Evolutionary conservation across 2,329 filamentous ascomycete species (phyloP), one percentile per base, ranked within the genome.

Genomic region (Ophioceras dolichostomum): DNA sequence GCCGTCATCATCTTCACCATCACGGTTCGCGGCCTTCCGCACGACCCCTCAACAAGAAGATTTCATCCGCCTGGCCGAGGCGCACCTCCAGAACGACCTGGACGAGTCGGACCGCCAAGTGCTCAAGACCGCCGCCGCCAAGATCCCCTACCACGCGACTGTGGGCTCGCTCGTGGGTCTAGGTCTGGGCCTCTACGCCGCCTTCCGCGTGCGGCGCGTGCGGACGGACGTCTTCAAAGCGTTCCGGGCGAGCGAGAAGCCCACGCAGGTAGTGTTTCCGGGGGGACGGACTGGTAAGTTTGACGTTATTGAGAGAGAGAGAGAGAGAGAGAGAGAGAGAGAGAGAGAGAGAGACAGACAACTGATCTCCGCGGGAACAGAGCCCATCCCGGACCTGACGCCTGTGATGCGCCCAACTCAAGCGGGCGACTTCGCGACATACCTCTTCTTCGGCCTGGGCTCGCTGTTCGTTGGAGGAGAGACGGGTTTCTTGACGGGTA

Each of bases 391-490:
- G 0, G 75, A 83, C 45, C 56, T 82, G 26, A 72, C 70, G 0
- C 64, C 65, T 0, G 48, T 73, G 27, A 45, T 82, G 29, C 64
- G 68, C 32, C 78, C 77, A 0, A 72, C 69, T 2, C 60, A 60
- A 1, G 49, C 70, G 34, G 76, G 76, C 12, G 78, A 83, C 43
- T 50, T 75, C 20, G 69, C 73, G 4, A 73, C 78, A 0, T 80
- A 77, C 48, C 68, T 70, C 42, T 70, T 82, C 49, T 76, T 80
- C 33, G 67, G 68, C 0, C 49, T 70, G 0, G 76, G 74, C 12
- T 76, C 77, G 0, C 50, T 80, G 5, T 75, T 83, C 42, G 44
- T 83, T 5, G 76, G 76, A 7, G 77, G 78, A 7, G 78, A 83
- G 56, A 55, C 67, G 10, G 77, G 78, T 0, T 56, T 81, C 33